phyloP scores from a whole-genome alignment of 2,329 filamentous ascomycete genomes.

The Xylariaceae sp. region DNA sequence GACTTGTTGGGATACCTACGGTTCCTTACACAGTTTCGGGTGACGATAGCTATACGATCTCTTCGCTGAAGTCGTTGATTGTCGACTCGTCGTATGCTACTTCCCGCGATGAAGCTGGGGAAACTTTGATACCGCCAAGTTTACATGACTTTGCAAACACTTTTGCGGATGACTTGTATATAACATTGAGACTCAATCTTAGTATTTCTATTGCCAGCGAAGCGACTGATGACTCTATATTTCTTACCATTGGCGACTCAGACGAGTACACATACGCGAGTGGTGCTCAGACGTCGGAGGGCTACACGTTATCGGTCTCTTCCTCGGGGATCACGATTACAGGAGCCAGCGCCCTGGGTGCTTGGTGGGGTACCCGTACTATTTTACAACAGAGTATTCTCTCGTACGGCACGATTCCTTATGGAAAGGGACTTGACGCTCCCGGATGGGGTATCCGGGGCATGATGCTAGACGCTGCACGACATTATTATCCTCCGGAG shows the following conservation, averaged over 20 bases:
- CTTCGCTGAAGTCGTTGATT: conserved; percentile 31
- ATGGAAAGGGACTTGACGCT: conserved; percentile 41
- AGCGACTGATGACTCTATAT: conserved; percentile 29
- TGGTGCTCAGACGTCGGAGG: conserved; percentile 43
- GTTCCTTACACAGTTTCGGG: conserved; percentile 26
- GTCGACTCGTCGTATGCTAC: conserved; percentile 39
- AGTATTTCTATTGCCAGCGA: conserved; percentile 19
- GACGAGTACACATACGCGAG: conserved; percentile 39
- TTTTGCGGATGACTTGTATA: conserved; percentile 35
- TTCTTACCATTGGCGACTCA: conserved; percentile 41
- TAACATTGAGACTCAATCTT: conserved; percentile 26
- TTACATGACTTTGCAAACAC: conserved; percentile 42
- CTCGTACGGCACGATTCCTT: conserved; percentile 31
- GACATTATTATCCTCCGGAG: conserved; percentile 51
- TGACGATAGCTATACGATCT: conserved; percentile 24
- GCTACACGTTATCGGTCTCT: conserved; percentile 41
- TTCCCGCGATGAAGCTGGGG: conserved; percentile 37
- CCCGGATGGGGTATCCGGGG: conserved; percentile 48
- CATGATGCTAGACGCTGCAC: conserved; percentile 45
- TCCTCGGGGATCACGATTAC: conserved; percentile 38
- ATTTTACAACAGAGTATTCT: conserved; percentile 47
- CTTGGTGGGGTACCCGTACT: conserved; percentile 55
- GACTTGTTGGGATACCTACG: conserved; percentile 29
- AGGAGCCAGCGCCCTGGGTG: conserved; percentile 50
- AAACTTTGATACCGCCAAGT: conserved; percentile 48